A percentile compares a stretch with the other conserved stretches of the same genome.
Evolutionary conservation across 1,139 yeast genomes (phyloP).

Genomic region (Debaryomyces subglobosus): DNA sequence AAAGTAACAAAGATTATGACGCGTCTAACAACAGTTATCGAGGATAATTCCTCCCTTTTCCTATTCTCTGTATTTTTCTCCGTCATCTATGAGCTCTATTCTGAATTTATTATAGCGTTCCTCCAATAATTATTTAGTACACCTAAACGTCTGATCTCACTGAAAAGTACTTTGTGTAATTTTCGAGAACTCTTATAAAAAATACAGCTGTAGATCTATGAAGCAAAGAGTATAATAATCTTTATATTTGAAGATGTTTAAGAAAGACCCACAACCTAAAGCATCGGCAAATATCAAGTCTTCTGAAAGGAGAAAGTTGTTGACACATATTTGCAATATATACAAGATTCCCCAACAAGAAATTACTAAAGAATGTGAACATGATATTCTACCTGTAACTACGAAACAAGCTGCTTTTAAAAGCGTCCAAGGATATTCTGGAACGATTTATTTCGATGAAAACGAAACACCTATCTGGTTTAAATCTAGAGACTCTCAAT

Average conservation of each 20-base stretch:
- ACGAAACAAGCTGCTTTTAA: slow-evolving; percentile 70
- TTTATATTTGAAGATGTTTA: slow-evolving; percentile 50
- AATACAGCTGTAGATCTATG: not conserved
- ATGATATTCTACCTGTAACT: slow-evolving; percentile 56
- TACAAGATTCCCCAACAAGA: slow-evolving; percentile 49
- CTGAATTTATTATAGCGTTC: not conserved
- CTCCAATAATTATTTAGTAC: not conserved
- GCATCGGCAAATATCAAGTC: slow-evolving; percentile 79
- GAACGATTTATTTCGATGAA: slow-evolving; percentile 66
- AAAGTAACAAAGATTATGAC: slow-evolving; percentile 31
- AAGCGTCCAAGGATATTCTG: slow-evolving; percentile 56
- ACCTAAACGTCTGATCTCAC: not conserved
- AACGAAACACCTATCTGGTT: slow-evolving; percentile 75
- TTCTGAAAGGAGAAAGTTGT: slow-evolving; percentile 72
- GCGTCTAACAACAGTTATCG: slow-evolving; percentile 7
- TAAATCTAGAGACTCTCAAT: slow-evolving; percentile 53
- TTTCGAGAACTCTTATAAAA: not conserved
- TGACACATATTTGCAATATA: slow-evolving; percentile 47
- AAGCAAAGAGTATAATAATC: not conserved
- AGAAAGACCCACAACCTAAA: slow-evolving; percentile 66
- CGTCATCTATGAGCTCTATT: not conserved
- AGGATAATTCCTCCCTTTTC: not conserved
- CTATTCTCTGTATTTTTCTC: not conserved
- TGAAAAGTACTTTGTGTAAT: not conserved
- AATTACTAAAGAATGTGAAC: slow-evolving; percentile 50